These are phyloP conservation scores for Backusella mclennaniae DNA, from an alignment of 192 early-diverging fungal genomes.

Conservation along the genomic window DNA sequence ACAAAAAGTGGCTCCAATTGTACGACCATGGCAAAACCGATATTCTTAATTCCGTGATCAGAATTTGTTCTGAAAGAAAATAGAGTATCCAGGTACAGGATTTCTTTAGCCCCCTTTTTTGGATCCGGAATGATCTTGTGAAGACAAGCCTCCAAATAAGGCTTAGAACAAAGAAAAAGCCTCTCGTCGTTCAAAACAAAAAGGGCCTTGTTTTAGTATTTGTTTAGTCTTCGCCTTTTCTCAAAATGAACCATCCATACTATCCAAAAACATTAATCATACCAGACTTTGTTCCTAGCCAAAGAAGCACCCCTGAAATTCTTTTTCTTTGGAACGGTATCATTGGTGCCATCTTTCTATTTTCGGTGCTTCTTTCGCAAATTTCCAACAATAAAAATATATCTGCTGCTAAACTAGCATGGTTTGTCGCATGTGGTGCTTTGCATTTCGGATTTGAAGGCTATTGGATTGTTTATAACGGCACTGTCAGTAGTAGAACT, in stretches of 20 bases:
- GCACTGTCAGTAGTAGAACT: constrained; percentile 54
- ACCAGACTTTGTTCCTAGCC: constrained; percentile 42
- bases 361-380: background rate
- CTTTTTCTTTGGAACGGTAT: constrained; percentile 13
- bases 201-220: background rate
- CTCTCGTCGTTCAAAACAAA: background rate
- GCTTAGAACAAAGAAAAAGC: background rate
- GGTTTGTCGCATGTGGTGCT: constrained; percentile 80
- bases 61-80: too few relatives aligned
- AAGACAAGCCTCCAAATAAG: background rate
- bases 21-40: too few relatives aligned
- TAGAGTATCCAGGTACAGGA: too few relatives aligned
- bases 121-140: background rate
- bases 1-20: too few relatives aligned
- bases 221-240: background rate
- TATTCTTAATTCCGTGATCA: too few relatives aligned
- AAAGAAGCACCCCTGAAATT: constrained; percentile 23
- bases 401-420: constrained; percentile 52
- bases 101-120: background rate
- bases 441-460: constrained; percentile 87
- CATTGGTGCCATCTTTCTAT: background rate
- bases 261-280: constrained; percentile 39
- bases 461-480: constrained; percentile 77
- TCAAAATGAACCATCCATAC: constrained; percentile 37
- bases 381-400: background rate